Evolutionary conservation across 176 grass and related monocot genomes (phyloP).

Genomic region (Triticum urartu): DNA sequence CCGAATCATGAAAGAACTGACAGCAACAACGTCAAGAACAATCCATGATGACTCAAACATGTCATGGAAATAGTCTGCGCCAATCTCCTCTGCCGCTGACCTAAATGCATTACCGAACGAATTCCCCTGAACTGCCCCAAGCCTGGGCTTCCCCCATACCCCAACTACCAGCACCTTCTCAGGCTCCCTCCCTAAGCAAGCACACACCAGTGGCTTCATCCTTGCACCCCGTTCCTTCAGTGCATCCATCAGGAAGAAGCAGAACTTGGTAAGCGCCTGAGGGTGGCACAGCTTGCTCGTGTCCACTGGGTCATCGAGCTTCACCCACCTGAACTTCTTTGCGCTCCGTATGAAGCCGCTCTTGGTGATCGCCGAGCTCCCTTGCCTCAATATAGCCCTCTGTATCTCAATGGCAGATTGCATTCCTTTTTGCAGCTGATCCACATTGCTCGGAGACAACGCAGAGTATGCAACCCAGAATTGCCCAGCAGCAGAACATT

Average conservation of each 20-base stretch:
- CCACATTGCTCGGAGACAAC: slow-evolving; percentile 63
- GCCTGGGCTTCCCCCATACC: slow-evolving; percentile 70
- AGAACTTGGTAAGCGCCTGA: slow-evolving; percentile 84
- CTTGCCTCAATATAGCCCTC: slow-evolving; percentile 78
- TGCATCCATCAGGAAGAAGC: slow-evolving; percentile 84
- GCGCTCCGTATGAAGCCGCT: slow-evolving; percentile 75
- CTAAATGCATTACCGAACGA: slow-evolving; percentile 73
- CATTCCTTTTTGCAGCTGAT: slow-evolving; percentile 80
- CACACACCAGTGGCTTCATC: slow-evolving; percentile 77
- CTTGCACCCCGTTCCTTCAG: slow-evolving; percentile 81
- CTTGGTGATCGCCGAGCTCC: slow-evolving; percentile 84
- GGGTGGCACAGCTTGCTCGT: slow-evolving; percentile 60
- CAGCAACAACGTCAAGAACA: slow-evolving; percentile 58
- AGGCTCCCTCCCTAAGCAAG: slow-evolving; percentile 59
- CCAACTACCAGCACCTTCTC: slow-evolving; percentile 74
- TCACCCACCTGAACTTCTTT: slow-evolving; percentile 85
- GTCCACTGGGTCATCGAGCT: slow-evolving; percentile 83
- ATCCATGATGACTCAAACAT: slow-evolving; percentile 95
- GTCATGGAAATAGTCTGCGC: slow-evolving; percentile 70
- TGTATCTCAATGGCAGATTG: slow-evolving; percentile 78
- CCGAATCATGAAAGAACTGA: slow-evolving; percentile 87
- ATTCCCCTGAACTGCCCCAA: slow-evolving; percentile 80
- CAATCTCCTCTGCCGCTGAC: slow-evolving; percentile 61
- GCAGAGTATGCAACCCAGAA: slow-evolving; percentile 90
- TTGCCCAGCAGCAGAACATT: slow-evolving; percentile 49